Conservation (phyloP, 441 rosid species). For the Adansonia madagascariensis region DNA sequence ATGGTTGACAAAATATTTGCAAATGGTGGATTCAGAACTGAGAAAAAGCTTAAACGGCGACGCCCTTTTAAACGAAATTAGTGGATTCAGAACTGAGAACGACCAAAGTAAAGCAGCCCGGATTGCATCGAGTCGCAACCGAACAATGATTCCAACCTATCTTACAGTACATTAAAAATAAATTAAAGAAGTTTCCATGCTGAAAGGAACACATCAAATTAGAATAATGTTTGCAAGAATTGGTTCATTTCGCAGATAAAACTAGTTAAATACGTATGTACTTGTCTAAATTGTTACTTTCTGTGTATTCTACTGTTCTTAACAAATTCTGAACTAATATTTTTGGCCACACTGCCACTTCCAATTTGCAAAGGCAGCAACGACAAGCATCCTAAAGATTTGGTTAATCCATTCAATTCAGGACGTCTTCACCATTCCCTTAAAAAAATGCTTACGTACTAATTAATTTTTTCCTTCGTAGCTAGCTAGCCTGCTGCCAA, state of each 20-base stretch:
- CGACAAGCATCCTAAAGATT: background rate
- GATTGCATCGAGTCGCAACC: too few species aligned
- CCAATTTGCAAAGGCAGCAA: slow-evolving; percentile 11
- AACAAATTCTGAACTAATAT: too few species aligned
- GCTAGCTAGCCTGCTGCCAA: slow-evolving; percentile 12
- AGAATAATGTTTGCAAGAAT: background rate
- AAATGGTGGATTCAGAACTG: background rate
- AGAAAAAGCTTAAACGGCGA: background rate
- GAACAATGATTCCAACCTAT: background rate
- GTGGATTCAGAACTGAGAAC: background rate
- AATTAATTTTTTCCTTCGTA: background rate
- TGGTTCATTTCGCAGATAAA: background rate
- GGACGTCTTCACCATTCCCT: background rate
- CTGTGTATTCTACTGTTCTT: too few species aligned
- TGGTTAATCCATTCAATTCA: background rate
- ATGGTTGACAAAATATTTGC: too few species aligned
- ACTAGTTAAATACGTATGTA: too few species aligned
- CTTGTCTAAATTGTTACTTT: background rate
- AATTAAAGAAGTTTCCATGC: too few species aligned
- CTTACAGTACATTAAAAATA: too few species aligned
- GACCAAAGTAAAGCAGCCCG: background rate
- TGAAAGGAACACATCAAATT: background rate
- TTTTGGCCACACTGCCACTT: background rate
- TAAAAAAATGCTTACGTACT: background rate
- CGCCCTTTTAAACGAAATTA: background rate